phyloP scores from a whole-genome alignment of 202 grass and related monocot genomes.

The Digitaria exilis region DNA sequence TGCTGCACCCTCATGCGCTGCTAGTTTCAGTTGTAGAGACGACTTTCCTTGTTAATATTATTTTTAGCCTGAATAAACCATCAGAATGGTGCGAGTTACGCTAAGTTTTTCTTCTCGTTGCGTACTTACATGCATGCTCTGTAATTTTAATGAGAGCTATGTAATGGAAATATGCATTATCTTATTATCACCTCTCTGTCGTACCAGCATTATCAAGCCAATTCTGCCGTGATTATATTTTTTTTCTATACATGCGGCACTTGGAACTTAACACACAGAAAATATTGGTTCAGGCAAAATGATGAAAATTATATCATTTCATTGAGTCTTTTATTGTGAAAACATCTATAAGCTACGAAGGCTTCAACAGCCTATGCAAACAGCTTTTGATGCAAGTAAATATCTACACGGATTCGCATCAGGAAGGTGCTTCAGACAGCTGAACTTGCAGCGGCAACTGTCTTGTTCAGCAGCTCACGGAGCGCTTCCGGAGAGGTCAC shows the following conservation, averaged over 20 bases:
- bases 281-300: neutral
- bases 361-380: neutral
- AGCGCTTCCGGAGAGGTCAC: slow-evolving; percentile 57
- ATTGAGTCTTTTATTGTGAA: neutral
- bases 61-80: slow-evolving; percentile 44
- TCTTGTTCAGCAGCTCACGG: slow-evolving; percentile 56
- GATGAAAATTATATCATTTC: neutral
- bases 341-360: neutral
- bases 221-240: neutral
- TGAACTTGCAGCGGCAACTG: slow-evolving; percentile 29
- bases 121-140: slow-evolving; percentile 41
- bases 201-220: neutral
- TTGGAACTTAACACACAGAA: neutral
- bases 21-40: slow-evolving; percentile 39
- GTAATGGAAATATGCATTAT: slow-evolving; percentile 22
- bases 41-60: slow-evolving; percentile 41
- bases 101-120: slow-evolving; percentile 16
- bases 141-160: slow-evolving; percentile 30
- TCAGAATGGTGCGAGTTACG: neutral
- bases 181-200: neutral
- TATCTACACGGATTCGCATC: neutral
- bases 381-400: neutral
- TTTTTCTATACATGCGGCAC: neutral
- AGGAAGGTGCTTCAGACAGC: slow-evolving; percentile 15
- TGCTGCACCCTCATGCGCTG: slow-evolving; percentile 10